Base-by-base conservation (phyloP, 331 rosid species). In the Arachis monticola region DNA sequence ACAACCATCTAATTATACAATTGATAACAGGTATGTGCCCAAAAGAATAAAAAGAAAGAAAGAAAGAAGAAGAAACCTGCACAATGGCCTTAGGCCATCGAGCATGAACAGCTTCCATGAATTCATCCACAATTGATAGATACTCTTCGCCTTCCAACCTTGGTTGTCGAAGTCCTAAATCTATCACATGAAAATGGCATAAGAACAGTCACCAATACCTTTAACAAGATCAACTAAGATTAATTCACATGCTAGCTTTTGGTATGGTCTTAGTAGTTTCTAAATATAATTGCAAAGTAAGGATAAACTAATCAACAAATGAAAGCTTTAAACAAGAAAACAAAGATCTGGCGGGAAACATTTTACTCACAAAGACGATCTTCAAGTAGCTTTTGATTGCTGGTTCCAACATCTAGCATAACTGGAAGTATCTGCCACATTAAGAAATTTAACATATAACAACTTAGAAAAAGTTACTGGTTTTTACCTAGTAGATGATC, bases 31-130 rank as follows among this genome's bases (percentile, higher is more conserved):
- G 30, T 53, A n/a, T 13, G 8, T 5, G 27, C 30, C 59, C 14
- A 40, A 52, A 27, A 80, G 32, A 4, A 35, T 2, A 35, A 2
- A 35, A 35, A 35, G 40, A 35, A 35, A 2, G 4, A 35, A 35
- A 0, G 3, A 35, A 35, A 35, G 40, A 35, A 1, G 12, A 10
- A 27, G 27, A 84, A 69, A 94, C 91, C 87, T 88, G 89, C 69
- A 95, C 97, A 81, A 95, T 88, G 73, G 99, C 97, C 90, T 92
- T 95, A 57, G 99, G 99, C 99, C 99, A 95, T 76, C 99, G 93
- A 79, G 92, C 86, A 72, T 75, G 71, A 78, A 91, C 96, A 13
- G 97, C 99, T 85, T 90, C 96, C 97, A 95, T 90, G 90, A 95
- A 89, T 88, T 95, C 99, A 81, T 95, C 99, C 67, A 95, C 89